Conservation (phyloP, 2,329 filamentous ascomycete species). For the Camillea tinctor region DNA sequence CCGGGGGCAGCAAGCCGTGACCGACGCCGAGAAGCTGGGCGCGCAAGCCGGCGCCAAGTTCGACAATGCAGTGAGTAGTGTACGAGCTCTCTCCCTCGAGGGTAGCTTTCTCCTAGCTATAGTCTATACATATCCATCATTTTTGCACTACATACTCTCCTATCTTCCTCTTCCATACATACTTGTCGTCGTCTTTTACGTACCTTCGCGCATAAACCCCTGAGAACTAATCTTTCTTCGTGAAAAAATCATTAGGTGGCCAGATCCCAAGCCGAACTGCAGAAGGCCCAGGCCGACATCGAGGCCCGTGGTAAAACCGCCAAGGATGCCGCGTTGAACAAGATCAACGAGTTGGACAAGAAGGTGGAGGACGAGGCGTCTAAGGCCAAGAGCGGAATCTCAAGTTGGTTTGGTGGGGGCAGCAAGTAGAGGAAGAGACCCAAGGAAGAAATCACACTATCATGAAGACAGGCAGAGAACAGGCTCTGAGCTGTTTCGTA, state of each 20-base stretch:
- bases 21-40: conserved; percentile 61
- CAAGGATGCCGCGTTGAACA: conserved; percentile 64
- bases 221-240: no score
- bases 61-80: conserved; percentile 63
- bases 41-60: conserved; percentile 63
- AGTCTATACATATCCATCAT: neutral
- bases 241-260: conserved; percentile 43
- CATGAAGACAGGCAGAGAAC: neutral
- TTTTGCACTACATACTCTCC: neutral
- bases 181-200: no score
- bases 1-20: conserved; percentile 60
- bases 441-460: neutral
- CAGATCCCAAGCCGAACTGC: conserved; percentile 62
- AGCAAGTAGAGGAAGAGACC: no score
- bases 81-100: neutral
- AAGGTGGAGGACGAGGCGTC: conserved; percentile 75
- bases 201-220: no score
- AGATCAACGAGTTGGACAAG: conserved; percentile 79
- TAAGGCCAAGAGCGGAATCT: conserved; percentile 81
- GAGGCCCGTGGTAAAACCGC: conserved; percentile 61
- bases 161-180: no score
- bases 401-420: conserved; percentile 77
- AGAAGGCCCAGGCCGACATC: conserved; percentile 59
- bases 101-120: neutral
- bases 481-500: neutral